Conservation (phyloP, 2,329 filamentous ascomycete genomes). For the Colletotrichum aenigma region DNA sequence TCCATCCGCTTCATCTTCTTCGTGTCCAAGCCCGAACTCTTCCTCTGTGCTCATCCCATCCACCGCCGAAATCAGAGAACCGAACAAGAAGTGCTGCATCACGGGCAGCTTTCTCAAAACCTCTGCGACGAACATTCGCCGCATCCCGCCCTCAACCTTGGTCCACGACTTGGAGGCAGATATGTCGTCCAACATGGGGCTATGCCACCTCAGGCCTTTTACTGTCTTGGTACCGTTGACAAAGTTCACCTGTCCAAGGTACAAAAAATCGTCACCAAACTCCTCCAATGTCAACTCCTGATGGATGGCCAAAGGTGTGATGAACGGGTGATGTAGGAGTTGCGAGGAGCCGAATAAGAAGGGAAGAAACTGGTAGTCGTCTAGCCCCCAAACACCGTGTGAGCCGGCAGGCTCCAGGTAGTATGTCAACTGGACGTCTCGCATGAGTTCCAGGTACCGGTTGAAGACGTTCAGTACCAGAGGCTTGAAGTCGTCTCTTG, state of each 20-base stretch:
- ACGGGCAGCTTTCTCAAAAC: slow-evolving; percentile 93
- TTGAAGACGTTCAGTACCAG: slow-evolving; percentile 81
- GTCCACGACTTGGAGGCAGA: slow-evolving; percentile 86
- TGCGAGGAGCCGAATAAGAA: slow-evolving; percentile 96
- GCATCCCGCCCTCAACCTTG: slow-evolving; percentile 95
- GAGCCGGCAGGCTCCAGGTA: slow-evolving; percentile 97
- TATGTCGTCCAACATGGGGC: slow-evolving; percentile 98
- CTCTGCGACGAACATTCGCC: slow-evolving; percentile 94
- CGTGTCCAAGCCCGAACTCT: slow-evolving; percentile 49
- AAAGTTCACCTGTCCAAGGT: slow-evolving; percentile 90
- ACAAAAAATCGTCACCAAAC: slow-evolving; percentile 81
- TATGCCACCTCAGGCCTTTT: slow-evolving; percentile 93
- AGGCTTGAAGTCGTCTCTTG: slow-evolving; percentile 69
- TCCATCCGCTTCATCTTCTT: slow-evolving; percentile 57
- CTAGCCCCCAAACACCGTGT: slow-evolving; percentile 96
- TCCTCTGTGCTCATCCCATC: slow-evolving; percentile 78
- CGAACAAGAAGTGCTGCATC: slow-evolving; percentile 98
- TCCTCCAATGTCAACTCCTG: slow-evolving; percentile 88
- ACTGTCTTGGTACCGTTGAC: slow-evolving; percentile 97
- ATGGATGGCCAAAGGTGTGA: slow-evolving; percentile 82
- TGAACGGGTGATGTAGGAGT: slow-evolving; percentile 81
- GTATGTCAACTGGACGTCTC: slow-evolving; percentile 85
- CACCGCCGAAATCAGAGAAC: slow-evolving; percentile 78
- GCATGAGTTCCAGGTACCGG: slow-evolving; percentile 86
- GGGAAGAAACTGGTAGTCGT: slow-evolving; percentile 96